A percentile compares a stretch with the other conserved stretches of the same genome.
Conservation (phyloP, 345 rosid species). For the Diplotaxis tenuifolia region DNA sequence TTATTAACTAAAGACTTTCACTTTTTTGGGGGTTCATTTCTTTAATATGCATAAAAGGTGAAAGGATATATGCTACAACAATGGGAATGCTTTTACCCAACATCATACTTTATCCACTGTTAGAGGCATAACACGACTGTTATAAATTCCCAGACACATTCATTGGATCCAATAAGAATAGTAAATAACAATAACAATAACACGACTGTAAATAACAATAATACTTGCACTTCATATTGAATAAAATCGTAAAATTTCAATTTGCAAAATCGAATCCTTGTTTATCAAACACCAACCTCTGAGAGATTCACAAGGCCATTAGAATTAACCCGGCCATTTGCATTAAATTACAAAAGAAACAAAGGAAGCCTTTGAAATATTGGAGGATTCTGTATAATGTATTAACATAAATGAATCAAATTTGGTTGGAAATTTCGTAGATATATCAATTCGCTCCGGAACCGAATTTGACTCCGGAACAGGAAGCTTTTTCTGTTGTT, state of each 20-base stretch:
- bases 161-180: slow-evolving; percentile 31
- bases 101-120: slow-evolving; percentile 29
- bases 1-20: slow-evolving; percentile 23
- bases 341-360: background rate
- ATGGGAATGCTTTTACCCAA: slow-evolving; percentile 32
- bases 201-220: no score
- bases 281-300: no score
- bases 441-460: background rate
- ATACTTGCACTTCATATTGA: no score
- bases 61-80: slow-evolving; percentile 36
- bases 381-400: background rate
- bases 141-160: slow-evolving; percentile 35
- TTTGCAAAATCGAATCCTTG: background rate
- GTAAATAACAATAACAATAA: background rate
- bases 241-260: no score
- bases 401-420: background rate
- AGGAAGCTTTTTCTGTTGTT: background rate
- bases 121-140: slow-evolving; percentile 26
- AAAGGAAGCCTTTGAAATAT: background rate
- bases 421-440: background rate
- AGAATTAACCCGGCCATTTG: no score
- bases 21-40: slow-evolving; percentile 21
- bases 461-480: slow-evolving; percentile 8
- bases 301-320: background rate
- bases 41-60: slow-evolving; percentile 30